Conservation (phyloP, 169 alveolate genomes). For the Babesia bovis region DNA sequence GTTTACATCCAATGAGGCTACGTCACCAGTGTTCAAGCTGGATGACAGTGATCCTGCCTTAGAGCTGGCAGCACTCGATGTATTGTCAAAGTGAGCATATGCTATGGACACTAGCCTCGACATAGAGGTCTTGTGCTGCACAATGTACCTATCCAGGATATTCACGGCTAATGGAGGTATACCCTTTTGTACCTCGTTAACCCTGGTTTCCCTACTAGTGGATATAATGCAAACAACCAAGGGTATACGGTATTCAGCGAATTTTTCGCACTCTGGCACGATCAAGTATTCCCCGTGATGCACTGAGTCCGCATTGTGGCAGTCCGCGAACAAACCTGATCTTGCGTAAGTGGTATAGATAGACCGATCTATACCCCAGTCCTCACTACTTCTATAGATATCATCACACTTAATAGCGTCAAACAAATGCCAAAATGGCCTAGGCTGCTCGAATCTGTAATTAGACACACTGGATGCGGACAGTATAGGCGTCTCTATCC, state of each 20-base stretch:
- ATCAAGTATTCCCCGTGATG: slow-evolving; percentile 51
- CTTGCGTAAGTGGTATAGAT: slow-evolving; percentile 59
- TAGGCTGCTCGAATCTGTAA: slow-evolving; percentile 31
- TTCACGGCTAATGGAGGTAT: slow-evolving; percentile 59
- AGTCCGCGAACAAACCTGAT: slow-evolving; percentile 67
- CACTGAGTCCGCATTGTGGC: slow-evolving; percentile 56
- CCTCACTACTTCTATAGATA: slow-evolving; percentile 21
- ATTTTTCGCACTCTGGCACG: slow-evolving; percentile 19
- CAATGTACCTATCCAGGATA: slow-evolving; percentile 51
- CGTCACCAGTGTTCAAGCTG: slow-evolving; percentile 18
- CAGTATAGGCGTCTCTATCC: not conserved
- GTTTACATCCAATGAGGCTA: not conserved
- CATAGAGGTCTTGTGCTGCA: slow-evolving; percentile 30
- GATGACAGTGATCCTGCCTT: slow-evolving; percentile 15
- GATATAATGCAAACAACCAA: slow-evolving; percentile 57
- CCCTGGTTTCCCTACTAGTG: slow-evolving; percentile 40
- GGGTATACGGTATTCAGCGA: slow-evolving; percentile 63
- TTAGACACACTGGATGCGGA: slow-evolving; percentile 3
- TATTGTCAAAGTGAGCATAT: not conserved
- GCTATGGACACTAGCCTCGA: slow-evolving; percentile 18
- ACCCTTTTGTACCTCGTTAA: slow-evolving; percentile 51
- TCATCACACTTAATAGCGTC: slow-evolving; percentile 40
- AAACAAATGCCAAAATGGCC: slow-evolving; percentile 28
- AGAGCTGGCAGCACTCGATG: not conserved
- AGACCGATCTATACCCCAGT: slow-evolving; percentile 69